A percentile compares a stretch with the other conserved stretches of the same genome.
These are phyloP conservation scores for Dothideomycetes sp. DNA, from an alignment of 2,329 filamentous ascomycete genomes.

Conservation along the genomic window DNA sequence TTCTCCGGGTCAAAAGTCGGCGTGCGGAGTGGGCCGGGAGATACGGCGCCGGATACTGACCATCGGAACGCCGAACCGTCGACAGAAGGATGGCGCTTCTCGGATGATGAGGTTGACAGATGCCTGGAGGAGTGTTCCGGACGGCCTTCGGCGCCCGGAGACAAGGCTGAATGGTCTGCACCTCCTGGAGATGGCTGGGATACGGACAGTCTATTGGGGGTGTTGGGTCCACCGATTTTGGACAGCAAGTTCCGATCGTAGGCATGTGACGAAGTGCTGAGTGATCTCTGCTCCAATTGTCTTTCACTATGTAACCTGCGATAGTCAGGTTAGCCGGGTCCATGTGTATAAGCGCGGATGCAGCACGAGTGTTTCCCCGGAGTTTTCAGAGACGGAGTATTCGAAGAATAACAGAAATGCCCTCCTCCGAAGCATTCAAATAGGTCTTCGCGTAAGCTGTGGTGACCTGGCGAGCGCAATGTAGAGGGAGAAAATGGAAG, in stretches of 20 bases:
- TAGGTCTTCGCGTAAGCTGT: no score
- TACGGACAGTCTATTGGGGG: constrained; percentile 38
- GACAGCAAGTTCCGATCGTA: constrained; percentile 55
- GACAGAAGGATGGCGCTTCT: constrained; percentile 30
- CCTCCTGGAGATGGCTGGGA: constrained; percentile 20
- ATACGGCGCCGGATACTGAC: constrained; percentile 32
- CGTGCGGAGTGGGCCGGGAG: constrained; percentile 37
- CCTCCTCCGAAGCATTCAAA: no score
- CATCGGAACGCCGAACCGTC: constrained; percentile 33
- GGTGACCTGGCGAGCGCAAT: no score
- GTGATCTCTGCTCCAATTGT: constrained; percentile 48
- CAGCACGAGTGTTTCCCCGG: no score
- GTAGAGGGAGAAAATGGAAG: no score
- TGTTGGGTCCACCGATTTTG: constrained; percentile 52
- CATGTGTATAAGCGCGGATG: no score
- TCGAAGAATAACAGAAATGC: no score
- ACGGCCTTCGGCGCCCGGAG: constrained; percentile 31
- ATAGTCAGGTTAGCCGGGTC: no score
- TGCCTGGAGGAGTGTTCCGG: constrained; percentile 35
- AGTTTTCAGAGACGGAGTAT: no score
- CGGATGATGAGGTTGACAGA: constrained; percentile 28
- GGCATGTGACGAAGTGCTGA: constrained; percentile 50
- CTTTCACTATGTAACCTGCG: constrained; percentile 50
- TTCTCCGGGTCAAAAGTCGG: constrained; percentile 27
- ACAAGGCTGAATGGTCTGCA: constrained; percentile 27